Base-by-base conservation (phyloP, 1,284 basidiomycete genomes). In the Apiotrichum sp. region DNA sequence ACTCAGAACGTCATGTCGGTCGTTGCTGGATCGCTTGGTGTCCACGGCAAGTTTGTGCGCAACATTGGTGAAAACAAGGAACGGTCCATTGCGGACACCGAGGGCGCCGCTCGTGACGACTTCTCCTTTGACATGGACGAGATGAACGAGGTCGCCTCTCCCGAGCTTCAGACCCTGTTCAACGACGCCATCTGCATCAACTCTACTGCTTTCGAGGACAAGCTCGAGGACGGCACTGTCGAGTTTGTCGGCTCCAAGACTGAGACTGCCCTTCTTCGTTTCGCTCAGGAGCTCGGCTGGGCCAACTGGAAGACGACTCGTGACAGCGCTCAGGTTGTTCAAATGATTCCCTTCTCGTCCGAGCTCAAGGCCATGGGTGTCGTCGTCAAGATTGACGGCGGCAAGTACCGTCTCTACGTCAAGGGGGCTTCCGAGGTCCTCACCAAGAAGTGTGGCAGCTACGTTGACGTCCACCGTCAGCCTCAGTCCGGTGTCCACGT, bases 371-470 rank as follows among this genome's bases (percentile, higher is more conserved):
- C 90, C 7, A 98, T 98, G 93, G 95, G 88, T 61, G 88, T 92
- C 54, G 90, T 97, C 29, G 81, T 97, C 60, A 22, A 22, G 22
- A 80, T 80, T 68, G 72, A 83, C 31, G 73, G 78, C 38, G 75
- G 82, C 52, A 72, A 73, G n/a, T 86, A 81, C 70, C 83, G 95
- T 43, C 74, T 93, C 10, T 88, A 88, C 74, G 71, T 93, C 70
- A 98, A 98, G 78, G 96, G 96, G 47, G 95, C 96, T 6, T 88
- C 86, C 65, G 95, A 98, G 75, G 89, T 98, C 61, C 80, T 98
- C 47, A 86, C 86, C 50, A 87, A 85, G 78, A 80, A 82, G 59
- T 93, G 89, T 72, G 55, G 58, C 13, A 55, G 74, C 7, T 86
- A 93, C 72, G 83, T 97, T 59, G 82, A 87, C 42, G 86, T 92